phyloP scores from a whole-genome alignment of 805 yeast genomes.

The Lipomyces sp. region DNA sequence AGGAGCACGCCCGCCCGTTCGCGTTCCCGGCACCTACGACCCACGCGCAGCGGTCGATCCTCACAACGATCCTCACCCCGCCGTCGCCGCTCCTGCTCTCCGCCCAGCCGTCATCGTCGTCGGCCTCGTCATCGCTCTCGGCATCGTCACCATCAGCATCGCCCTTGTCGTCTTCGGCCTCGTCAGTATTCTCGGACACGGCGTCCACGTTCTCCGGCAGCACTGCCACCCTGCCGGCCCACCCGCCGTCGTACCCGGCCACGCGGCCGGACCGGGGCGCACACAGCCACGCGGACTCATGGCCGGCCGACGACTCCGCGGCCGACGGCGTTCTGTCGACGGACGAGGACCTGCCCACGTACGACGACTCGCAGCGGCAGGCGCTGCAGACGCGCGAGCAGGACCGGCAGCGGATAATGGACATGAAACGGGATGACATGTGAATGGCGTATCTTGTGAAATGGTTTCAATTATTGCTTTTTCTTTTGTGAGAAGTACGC shows the following conservation, averaged over 20 bases:
- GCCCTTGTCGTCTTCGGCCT: not conserved
- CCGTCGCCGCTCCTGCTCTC: too few relatives aligned
- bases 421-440: conserved; percentile 16
- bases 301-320: not conserved
- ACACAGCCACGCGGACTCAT: not conserved
- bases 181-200: not conserved
- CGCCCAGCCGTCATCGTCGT: not conserved
- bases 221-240: not conserved
- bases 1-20: too few relatives aligned
- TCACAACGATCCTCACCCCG: not conserved
- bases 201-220: too few relatives aligned
- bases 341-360: conserved; percentile 22
- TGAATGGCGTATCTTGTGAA: too few relatives aligned
- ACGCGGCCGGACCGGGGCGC: not conserved
- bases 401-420: conserved; percentile 15
- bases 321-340: not conserved
- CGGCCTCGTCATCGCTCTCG: not conserved
- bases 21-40: too few relatives aligned
- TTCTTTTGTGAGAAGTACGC: too few relatives aligned
- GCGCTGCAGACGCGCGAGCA: conserved; percentile 12
- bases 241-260: not conserved
- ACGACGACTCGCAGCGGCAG: conserved; percentile 21
- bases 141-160: not conserved
- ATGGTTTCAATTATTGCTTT: not conserved
- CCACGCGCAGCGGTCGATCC: not conserved